These are phyloP conservation scores for Nigrospora sphaerica DNA, from an alignment of 2,329 filamentous ascomycete species.

Conservation along the genomic window DNA sequence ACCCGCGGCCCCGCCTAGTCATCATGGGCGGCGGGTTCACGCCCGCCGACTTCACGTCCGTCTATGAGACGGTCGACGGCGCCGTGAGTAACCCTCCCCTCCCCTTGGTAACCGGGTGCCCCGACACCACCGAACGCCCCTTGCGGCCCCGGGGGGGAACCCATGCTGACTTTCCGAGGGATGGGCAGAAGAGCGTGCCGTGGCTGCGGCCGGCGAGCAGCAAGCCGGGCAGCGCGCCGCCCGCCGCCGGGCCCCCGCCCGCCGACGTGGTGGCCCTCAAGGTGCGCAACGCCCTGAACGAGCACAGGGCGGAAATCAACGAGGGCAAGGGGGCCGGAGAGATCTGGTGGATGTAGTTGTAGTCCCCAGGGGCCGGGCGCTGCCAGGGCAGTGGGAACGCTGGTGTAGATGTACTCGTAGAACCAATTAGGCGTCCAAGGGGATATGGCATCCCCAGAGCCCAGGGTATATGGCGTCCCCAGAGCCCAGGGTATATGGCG, in stretches of 20 bases:
- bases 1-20: slow-evolving; percentile 1
- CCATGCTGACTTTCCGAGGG: too few species aligned
- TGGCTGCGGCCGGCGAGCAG: slow-evolving; percentile 3
- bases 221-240: neutral
- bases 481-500: too few species aligned
- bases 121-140: too few species aligned
- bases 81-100: neutral
- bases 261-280: slow-evolving; percentile 1
- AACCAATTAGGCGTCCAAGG: too few species aligned
- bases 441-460: too few species aligned
- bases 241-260: neutral
- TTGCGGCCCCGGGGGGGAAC: too few species aligned
- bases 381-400: too few species aligned
- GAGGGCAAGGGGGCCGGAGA: slow-evolving; percentile 3
- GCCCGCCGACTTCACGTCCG: slow-evolving; percentile 2
- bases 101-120: too few species aligned
- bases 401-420: too few species aligned
- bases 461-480: too few species aligned
- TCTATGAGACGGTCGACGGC: slow-evolving; percentile 3
- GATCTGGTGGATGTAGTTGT: slow-evolving; percentile 6
- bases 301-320: slow-evolving; percentile 1
- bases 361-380: too few species aligned
- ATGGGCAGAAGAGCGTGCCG: neutral
- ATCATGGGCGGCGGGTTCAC: slow-evolving; percentile 6
- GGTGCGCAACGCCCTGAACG: slow-evolving; percentile 1